Conservation (phyloP, 164 flowering plant species). For the Magnolia kwangsiensis region DNA sequence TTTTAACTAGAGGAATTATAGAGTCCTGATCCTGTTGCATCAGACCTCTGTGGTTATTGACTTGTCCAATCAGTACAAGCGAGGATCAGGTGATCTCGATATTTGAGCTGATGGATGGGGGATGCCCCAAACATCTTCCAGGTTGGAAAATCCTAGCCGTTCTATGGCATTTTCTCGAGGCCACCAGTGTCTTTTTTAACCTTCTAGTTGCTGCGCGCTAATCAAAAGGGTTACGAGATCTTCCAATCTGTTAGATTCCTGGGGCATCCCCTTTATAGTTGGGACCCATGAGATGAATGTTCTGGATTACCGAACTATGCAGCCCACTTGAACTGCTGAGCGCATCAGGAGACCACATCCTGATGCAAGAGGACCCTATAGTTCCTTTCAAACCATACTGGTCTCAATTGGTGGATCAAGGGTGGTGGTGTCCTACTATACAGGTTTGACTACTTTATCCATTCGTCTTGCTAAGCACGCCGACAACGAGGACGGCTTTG, state of each 20-base stretch:
- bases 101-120: no score
- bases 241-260: background rate
- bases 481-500: slow-evolving; percentile 37
- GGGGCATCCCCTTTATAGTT: background rate
- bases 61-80: slow-evolving; percentile 6
- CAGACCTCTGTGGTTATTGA: background rate
- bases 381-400: no score
- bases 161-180: background rate
- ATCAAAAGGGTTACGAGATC: background rate
- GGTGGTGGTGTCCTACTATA: background rate
- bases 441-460: slow-evolving; percentile 23
- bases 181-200: background rate
- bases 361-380: no score
- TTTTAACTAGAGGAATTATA: background rate
- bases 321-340: no score
- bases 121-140: background rate
- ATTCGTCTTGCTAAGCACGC: slow-evolving; percentile 30
- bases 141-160: background rate
- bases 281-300: background rate
- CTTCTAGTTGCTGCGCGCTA: background rate
- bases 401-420: no score
- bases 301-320: no score
- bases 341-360: no score
- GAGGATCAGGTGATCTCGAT: no score
- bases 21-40: background rate